Conservation (phyloP, 2,329 filamentous ascomycete genomes). For the Diaporthe amygdali region DNA sequence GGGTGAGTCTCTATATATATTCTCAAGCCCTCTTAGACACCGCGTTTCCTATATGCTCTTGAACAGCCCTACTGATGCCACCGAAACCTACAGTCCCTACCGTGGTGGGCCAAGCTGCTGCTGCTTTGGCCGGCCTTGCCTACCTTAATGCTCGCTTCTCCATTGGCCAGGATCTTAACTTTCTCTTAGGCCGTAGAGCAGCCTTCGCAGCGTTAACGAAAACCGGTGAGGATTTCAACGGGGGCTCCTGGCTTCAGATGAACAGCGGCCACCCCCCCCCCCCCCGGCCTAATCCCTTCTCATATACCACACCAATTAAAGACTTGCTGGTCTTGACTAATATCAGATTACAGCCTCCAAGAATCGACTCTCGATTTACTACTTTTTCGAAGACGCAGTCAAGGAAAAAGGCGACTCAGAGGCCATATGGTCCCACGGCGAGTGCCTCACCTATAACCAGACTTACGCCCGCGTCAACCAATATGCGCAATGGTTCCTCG, state of each 20-base stretch:
- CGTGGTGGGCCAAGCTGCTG: conserved; percentile 7
- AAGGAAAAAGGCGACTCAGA: conserved; percentile 55
- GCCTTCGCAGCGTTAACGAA: conserved; percentile 50
- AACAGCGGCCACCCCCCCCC: conserved; percentile 26
- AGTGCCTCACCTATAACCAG: conserved; percentile 64
- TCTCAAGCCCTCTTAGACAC: neutral
- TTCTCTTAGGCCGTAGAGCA: conserved; percentile 48
- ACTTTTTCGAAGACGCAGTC: conserved; percentile 65
- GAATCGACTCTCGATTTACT: conserved; percentile 66
- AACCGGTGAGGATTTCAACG: conserved; percentile 46
- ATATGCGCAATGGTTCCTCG: conserved; percentile 66
- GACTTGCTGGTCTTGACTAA: neutral
- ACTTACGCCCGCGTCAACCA: conserved; percentile 61
- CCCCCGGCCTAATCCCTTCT: no score
- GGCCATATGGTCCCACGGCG: conserved; percentile 71
- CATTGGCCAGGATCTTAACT: conserved; percentile 63
- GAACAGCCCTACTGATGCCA: neutral
- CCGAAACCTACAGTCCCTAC: neutral
- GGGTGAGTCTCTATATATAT: neutral
- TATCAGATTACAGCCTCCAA: conserved; percentile 45
- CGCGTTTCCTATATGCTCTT: neutral
- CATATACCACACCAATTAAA: no score
- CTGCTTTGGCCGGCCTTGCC: conserved; percentile 43
- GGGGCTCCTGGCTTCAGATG: neutral
- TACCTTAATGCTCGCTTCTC: conserved; percentile 76